Evolutionary conservation across 2,329 filamentous ascomycete genomes (phyloP).

Genomic region (Rutstroemia sp.): DNA sequence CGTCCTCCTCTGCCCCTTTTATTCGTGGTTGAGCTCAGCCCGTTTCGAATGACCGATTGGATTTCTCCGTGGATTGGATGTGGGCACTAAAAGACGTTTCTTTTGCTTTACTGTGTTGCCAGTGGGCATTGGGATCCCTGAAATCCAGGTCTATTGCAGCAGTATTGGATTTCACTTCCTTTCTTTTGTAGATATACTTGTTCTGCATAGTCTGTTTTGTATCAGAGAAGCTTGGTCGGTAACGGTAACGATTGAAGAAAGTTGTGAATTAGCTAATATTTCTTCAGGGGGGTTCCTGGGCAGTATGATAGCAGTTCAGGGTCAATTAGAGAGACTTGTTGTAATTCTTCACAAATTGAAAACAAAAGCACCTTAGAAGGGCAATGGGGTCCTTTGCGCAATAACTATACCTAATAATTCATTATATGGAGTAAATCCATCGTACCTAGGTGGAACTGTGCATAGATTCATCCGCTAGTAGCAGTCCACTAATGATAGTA

Average conservation of each 20-base stretch:
- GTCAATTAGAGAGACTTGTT: background rate
- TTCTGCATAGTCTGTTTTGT: slow-evolving; percentile 7
- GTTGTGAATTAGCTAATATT: slow-evolving; percentile 7
- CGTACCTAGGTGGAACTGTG: too few relatives aligned
- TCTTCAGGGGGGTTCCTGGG: background rate
- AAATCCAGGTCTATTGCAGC: background rate
- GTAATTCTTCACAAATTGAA: background rate
- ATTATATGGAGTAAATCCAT: background rate
- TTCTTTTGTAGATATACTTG: slow-evolving; percentile 11
- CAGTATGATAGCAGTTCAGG: background rate
- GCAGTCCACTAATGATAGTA: too few relatives aligned
- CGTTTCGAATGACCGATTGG: background rate
- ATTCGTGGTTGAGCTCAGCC: background rate
- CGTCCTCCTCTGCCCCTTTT: background rate
- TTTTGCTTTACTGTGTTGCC: background rate
- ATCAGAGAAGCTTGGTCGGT: slow-evolving; percentile 1
- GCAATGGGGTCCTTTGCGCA: slow-evolving; percentile 1
- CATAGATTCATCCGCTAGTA: too few relatives aligned
- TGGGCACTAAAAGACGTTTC: background rate
- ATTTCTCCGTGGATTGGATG: slow-evolving; percentile 1
- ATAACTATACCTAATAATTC: background rate
- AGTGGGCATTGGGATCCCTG: background rate
- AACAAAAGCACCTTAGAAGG: background rate
- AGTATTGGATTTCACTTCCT: slow-evolving; percentile 8
- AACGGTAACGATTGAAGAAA: background rate